Evolutionary conservation across 2,329 filamentous ascomycete species (phyloP).

Genomic region (Sporothrix curviconia): DNA sequence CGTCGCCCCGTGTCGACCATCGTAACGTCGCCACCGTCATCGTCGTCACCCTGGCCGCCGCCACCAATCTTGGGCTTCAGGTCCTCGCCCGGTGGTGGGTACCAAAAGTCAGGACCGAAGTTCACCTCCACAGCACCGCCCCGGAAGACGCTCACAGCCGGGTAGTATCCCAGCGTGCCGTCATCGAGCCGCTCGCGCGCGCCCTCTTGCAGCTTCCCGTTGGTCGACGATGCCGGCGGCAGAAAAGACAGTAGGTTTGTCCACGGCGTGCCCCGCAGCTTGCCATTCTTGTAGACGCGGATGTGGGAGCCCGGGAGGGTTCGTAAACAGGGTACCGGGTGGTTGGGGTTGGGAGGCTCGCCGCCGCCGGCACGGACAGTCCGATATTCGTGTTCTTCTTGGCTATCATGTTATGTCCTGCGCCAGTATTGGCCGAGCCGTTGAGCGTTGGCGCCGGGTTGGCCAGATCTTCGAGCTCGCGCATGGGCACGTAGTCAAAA

Average conservation of each 20-base stretch:
- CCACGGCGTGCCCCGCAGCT: slow-evolving; percentile 79
- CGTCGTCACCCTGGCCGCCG: slow-evolving; percentile 35
- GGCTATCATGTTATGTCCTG: slow-evolving; percentile 36
- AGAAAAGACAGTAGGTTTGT: slow-evolving; percentile 84
- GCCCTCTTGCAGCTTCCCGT: slow-evolving; percentile 62
- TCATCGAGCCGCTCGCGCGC: slow-evolving; percentile 86
- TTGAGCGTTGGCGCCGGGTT: slow-evolving; percentile 53
- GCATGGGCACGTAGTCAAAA: slow-evolving; percentile 81
- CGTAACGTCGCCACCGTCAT: slow-evolving; percentile 35
- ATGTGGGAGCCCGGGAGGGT: slow-evolving; percentile 83
- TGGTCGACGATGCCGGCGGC: slow-evolving; percentile 76
- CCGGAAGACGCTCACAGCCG: slow-evolving; percentile 84
- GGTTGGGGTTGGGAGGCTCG: slow-evolving; percentile 63
- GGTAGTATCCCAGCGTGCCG: slow-evolving; percentile 92
- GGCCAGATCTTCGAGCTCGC: slow-evolving; percentile 80
- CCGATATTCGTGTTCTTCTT: slow-evolving; percentile 29
- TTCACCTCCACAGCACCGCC: slow-evolving; percentile 89
- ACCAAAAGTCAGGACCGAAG: slow-evolving; percentile 92
- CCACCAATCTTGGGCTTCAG: slow-evolving; percentile 30
- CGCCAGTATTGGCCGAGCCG: slow-evolving; percentile 20
- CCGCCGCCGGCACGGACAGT: slow-evolving; percentile 25
- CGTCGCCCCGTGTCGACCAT: slow-evolving; percentile 37
- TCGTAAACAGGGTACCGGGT: slow-evolving; percentile 66
- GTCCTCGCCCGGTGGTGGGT: slow-evolving; percentile 48
- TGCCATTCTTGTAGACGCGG: slow-evolving; percentile 88